Base-by-base conservation (phyloP, 495 filamentous ascomycete species). In the Penicillium chermesinum region DNA sequence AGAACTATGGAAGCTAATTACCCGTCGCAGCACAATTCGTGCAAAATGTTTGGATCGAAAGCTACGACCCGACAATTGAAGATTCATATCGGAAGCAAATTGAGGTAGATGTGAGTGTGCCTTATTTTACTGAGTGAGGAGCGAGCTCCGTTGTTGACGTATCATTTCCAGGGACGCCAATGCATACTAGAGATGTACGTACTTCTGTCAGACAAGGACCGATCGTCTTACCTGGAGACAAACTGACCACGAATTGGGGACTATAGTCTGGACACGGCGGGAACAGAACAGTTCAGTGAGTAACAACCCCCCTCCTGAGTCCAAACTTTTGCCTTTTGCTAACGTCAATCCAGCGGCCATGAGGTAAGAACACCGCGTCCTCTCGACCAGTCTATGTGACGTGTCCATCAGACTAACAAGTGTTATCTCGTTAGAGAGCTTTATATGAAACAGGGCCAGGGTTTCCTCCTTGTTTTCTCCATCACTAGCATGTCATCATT, bases 41-140 rank as follows among this genome's bases (percentile, higher is more conserved):
- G 15, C 93, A 97, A 66, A 95, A 96, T 76, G 88, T 96, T 38
- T 98, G 94, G 89, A 96, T 98, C 63, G 93, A 98, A 70, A 91
- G 87, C 66, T 98, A 98, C 70, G 93, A 98, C 67, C 93, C 93
- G 3, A 98, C 93, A 7, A 97, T 98, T 61, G 93, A 98, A 70
- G 90, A 98, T 70, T 95, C 93, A 36, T 98, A 97, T 67, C 77
- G 90, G 39, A 96, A 95, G 61, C 87, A 91, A 55, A 85, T 95
- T 34, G 83, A 91, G 54, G 89, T 98, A 49, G 93, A 97, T 80
- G 91, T 97, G 71, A 64, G 70, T 68, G 13, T n/a, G n/a, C n/a
- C n/a, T n/a, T n/a, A 67, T 79, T 81, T 30, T 39, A 10, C 13
- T 17, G 9, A 20, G 40, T 36, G 36, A 13, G 14, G 19, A 16